phyloP scores from a whole-genome alignment of 2,329 filamentous ascomycete species.

The Fusarium praegraminearum region DNA sequence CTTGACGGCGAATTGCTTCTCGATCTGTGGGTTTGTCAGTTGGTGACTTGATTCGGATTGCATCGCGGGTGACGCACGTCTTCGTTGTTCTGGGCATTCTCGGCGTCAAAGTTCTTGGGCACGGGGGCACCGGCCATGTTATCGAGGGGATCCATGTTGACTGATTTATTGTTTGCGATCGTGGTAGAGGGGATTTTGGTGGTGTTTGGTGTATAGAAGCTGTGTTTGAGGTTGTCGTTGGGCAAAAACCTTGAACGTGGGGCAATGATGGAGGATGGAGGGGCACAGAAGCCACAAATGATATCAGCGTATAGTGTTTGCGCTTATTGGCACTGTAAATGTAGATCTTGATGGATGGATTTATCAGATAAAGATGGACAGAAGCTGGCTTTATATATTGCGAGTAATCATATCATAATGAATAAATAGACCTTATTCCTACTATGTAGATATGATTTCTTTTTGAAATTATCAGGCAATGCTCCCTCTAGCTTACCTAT shows the following conservation, averaged over 20 bases:
- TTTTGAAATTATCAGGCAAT: background rate
- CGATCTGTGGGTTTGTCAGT: slow-evolving; percentile 72
- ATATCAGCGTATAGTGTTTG: slow-evolving; percentile 49
- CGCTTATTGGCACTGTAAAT: slow-evolving; percentile 34
- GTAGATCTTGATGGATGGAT: fast-evolving
- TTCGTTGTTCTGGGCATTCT: slow-evolving; percentile 67
- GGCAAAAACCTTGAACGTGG: slow-evolving; percentile 49
- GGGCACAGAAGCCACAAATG: slow-evolving; percentile 45
- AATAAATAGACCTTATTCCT: fast-evolving
- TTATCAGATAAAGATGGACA: background rate
- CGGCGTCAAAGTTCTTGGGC: slow-evolving; percentile 70
- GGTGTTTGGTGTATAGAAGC: slow-evolving; percentile 8
- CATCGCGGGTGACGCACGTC: slow-evolving; percentile 58
- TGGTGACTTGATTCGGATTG: background rate
- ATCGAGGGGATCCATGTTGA: slow-evolving; percentile 55
- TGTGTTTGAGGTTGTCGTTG: slow-evolving; percentile 32
- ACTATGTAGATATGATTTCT: background rate
- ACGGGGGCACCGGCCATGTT: slow-evolving; percentile 53
- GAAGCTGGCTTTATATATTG: background rate
- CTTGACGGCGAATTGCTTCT: slow-evolving; percentile 99
- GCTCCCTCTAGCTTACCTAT: background rate
- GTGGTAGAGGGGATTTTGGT: background rate
- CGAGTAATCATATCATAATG: background rate
- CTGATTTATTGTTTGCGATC: background rate
- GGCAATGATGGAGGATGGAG: slow-evolving; percentile 48